Base-by-base conservation (phyloP, 1,139 yeast genomes). In the Pichia sp. region DNA sequence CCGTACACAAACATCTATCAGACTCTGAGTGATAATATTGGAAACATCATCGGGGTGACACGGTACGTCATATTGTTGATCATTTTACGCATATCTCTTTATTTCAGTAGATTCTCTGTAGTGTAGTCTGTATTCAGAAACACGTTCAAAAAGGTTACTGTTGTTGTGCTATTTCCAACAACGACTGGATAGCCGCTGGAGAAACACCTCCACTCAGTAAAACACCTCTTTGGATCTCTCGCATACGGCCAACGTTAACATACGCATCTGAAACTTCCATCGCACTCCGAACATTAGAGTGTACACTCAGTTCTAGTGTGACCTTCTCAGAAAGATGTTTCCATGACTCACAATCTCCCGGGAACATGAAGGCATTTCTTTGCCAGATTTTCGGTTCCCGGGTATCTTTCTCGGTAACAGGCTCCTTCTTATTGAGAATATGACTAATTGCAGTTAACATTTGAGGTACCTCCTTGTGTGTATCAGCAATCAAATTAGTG, bases 301-400 rank as follows among this genome's bases (percentile, higher is more conserved):
- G 53, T n/a, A 62, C 52, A 4, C 79, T 73, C 27, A 83, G 68
- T 46, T 75, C 75, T 47, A 81, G 66, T 0, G 86, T 79, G 67
- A 73, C 68, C 40, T 66, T 66, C 26, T 65, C 59, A 55, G 77
- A 76, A 38, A 90, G 61, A 27, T 75, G 67, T 39, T 68, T 69
- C 97, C 97, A 90, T 6, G 85, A 72, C 26, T 67, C 66, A 51
- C 70, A 70, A 54, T 81, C 85, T 37, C 75, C 73, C 0, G 97
- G 97, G 66, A 85, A 83, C 55, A 83, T 65, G 49, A 81, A 65
- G 0, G 94, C 90, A 23, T 79, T 72, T 55, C 81, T 73, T 55
- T 81, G 84, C 87, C 94, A 83, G 4, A 75, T 55, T 5, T 42
- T 35, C 7, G 26, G 26, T 31, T 8, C 8, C 33, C 11, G 33